Conservation (phyloP, 495 filamentous ascomycete species). For the Xylaria castorea region DNA sequence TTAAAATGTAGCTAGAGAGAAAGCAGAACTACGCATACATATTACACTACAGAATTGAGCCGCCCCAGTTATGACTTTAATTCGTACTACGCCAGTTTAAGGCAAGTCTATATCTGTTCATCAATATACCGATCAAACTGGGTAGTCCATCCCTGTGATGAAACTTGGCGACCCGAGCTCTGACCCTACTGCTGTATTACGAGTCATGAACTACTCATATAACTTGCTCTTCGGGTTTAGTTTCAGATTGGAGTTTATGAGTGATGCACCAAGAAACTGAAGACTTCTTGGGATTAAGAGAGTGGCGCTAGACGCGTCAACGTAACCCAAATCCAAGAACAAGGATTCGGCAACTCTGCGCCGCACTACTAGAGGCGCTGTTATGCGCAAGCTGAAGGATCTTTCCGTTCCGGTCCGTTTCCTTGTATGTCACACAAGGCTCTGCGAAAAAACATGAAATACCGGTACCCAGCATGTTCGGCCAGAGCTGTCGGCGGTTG, state of each 20-base stretch:
- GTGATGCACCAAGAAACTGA: background rate
- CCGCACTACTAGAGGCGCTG: constrained; percentile 36
- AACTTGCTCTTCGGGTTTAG: constrained; percentile 4
- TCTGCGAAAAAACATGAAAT: constrained; percentile 11
- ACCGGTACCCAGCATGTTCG: background rate
- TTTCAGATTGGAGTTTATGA: background rate
- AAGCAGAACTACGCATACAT: background rate
- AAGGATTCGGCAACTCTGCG: constrained; percentile 39
- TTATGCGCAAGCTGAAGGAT: constrained; percentile 37
- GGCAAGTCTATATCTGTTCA: constrained; percentile 48
- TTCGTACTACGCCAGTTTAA: constrained; percentile 1
- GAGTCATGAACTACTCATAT: background rate
- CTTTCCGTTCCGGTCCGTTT: constrained; percentile 27
- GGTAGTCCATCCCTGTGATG: constrained; percentile 12
- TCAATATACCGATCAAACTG: constrained; percentile 48
- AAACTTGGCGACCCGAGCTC: constrained; percentile 14
- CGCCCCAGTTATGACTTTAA: background rate
- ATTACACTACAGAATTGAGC: background rate
- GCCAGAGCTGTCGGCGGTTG: constrained; percentile 15
- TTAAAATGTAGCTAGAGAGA: background rate
- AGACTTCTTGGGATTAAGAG: constrained; percentile 26
- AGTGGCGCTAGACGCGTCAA: constrained; percentile 42
- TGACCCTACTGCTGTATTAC: constrained; percentile 12
- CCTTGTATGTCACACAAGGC: constrained; percentile 24
- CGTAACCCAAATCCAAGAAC: constrained; percentile 43